These are phyloP conservation scores for Trichophyton mentagrophytes DNA, from an alignment of 2,329 filamentous ascomycete species.

Conservation along the genomic window DNA sequence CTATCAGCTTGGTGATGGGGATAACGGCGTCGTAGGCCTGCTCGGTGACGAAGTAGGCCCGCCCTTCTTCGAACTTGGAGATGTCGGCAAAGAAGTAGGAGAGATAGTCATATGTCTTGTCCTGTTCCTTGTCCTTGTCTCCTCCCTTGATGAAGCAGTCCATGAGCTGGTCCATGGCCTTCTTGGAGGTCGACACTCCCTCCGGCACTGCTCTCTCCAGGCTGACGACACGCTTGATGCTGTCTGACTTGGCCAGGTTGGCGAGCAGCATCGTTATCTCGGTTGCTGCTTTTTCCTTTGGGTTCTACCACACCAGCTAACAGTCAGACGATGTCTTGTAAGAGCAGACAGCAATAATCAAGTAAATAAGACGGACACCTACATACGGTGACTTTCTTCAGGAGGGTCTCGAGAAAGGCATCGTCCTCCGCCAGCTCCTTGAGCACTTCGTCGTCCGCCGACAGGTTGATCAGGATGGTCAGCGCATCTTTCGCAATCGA, in stretches of 20 bases:
- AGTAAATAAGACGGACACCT: constrained; percentile 25
- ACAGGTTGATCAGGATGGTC: constrained; percentile 66
- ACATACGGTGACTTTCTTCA: constrained; percentile 64
- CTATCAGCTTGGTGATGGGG: constrained; percentile 82
- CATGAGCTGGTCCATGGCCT: constrained; percentile 77
- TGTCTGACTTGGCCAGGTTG: constrained; percentile 74
- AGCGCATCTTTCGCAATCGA: constrained; percentile 87
- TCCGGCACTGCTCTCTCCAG: constrained; percentile 57
- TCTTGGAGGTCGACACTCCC: constrained; percentile 56
- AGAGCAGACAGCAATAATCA: constrained; percentile 1
- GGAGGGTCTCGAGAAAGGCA: constrained; percentile 60
- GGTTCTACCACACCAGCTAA: constrained; percentile 17
- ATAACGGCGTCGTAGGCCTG: constrained; percentile 71
- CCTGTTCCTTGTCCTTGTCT: constrained; percentile 42
- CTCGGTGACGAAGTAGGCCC: constrained; percentile 59
- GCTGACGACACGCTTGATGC: constrained; percentile 54
- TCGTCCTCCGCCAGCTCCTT: constrained; percentile 64
- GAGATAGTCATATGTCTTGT: constrained; percentile 67
- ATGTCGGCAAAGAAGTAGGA: constrained; percentile 90
- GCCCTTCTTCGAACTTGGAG: constrained; percentile 63
- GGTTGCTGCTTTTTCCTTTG: constrained; percentile 67
- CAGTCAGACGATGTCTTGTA: too few relatives aligned
- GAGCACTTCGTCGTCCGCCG: constrained; percentile 66
- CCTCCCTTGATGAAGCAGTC: constrained; percentile 88
- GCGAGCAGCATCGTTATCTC: constrained; percentile 82